Conservation (phyloP, 2,329 filamentous ascomycete genomes). For the Gremmenia infestans region DNA sequence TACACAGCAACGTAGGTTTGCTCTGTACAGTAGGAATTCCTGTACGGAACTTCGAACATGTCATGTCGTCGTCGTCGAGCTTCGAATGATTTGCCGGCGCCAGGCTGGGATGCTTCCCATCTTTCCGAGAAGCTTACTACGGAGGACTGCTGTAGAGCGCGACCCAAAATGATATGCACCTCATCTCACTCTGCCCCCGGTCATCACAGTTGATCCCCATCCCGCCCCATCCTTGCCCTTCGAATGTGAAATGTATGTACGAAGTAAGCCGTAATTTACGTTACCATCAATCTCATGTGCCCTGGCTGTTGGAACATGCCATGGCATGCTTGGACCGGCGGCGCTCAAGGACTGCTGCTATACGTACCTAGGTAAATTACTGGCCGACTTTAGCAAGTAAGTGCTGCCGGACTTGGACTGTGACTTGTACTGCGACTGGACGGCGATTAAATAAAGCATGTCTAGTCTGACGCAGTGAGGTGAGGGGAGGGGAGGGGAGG, state of each 20-base stretch:
- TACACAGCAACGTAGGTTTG: background rate
- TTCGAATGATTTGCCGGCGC: background rate
- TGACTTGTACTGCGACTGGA: background rate
- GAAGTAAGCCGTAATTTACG: too few relatives aligned
- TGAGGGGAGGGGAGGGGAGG: background rate
- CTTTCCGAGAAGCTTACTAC: background rate
- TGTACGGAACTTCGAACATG: too few relatives aligned
- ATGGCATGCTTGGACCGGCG: background rate
- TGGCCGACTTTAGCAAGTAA: background rate
- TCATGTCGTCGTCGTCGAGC: background rate
- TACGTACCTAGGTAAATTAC: background rate
- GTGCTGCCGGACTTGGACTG: background rate
- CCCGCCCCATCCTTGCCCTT: background rate
- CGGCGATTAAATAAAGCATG: constrained; percentile 5
- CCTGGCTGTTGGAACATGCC: background rate
- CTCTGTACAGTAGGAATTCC: too few relatives aligned
- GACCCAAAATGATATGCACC: background rate
- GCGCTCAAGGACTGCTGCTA: background rate
- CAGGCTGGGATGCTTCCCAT: background rate
- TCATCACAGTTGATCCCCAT: background rate
- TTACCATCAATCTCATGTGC: background rate
- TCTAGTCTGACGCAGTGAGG: constrained; percentile 3
- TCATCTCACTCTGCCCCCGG: background rate
- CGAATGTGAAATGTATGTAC: background rate
- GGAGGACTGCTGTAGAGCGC: background rate